phyloP scores from a whole-genome alignment of 495 filamentous ascomycete genomes.

The Wilcoxina mikolae region DNA sequence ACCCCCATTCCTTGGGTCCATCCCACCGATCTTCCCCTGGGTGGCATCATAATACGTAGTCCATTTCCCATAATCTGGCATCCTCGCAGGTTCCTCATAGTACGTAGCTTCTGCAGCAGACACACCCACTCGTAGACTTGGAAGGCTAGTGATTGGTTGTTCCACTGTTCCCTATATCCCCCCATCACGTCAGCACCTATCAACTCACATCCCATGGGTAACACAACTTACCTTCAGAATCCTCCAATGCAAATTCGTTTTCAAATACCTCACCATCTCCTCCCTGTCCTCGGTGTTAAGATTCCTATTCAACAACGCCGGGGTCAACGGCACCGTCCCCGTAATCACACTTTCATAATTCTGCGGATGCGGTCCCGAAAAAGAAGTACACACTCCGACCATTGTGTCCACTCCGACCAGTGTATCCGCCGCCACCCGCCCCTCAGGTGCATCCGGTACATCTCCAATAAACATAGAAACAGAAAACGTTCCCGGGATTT shows the following conservation, averaged over 20 bases:
- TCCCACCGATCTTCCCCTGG: conserved; percentile 16
- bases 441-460: conserved; percentile 8
- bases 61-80: conserved; percentile 11
- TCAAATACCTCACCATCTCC: conserved; percentile 13
- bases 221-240: conserved; percentile 20
- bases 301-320: conserved; percentile 15
- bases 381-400: conserved; percentile 14
- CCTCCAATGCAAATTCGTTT: conserved; percentile 18
- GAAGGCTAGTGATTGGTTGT: conserved; percentile 13
- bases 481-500: conserved; percentile 14
- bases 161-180: conserved; percentile 11
- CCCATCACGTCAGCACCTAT: not conserved
- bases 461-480: conserved; percentile 16
- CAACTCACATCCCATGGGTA: too few species aligned
- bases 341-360: conserved; percentile 3
- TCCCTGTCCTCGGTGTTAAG: not conserved
- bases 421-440: too few species aligned
- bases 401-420: conserved; percentile 7
- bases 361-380: not conserved
- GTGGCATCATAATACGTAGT: conserved; percentile 22
- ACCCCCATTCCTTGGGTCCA: too few species aligned
- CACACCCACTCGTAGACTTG: conserved; percentile 15
- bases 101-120: conserved; percentile 16
- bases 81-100: conserved; percentile 10
- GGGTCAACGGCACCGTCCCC: conserved; percentile 22